Evolutionary conservation across 768 basidiomycete species (phyloP).

Genomic region (Coprinopsis cinerea): DNA sequence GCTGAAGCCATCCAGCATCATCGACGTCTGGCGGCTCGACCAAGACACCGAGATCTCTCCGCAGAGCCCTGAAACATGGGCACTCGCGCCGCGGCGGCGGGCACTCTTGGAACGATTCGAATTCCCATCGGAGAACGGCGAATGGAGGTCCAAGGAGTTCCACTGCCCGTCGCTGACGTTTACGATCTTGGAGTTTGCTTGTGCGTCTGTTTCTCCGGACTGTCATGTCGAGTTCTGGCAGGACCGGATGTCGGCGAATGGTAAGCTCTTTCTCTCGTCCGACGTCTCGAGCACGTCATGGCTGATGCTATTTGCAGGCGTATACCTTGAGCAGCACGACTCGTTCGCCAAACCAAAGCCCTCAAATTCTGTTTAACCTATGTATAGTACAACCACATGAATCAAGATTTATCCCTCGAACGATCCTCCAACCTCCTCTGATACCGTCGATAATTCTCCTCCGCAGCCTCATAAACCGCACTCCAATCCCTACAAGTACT

Average conservation of each 20-base stretch:
- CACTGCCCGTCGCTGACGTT: slow-evolving; percentile 8
- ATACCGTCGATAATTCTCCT: slow-evolving; percentile 10
- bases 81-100: slow-evolving; percentile 6
- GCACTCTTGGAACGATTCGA: slow-evolving; percentile 8
- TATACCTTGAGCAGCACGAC: slow-evolving; percentile 3
- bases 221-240: slow-evolving; percentile 14
- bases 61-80: slow-evolving; percentile 5
- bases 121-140: slow-evolving; percentile 1
- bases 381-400: not conserved
- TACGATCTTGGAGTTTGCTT: slow-evolving; percentile 10
- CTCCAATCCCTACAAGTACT: slow-evolving; percentile 18
- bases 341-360: not conserved
- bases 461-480: slow-evolving; percentile 14
- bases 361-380: not conserved
- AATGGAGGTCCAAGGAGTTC: slow-evolving; percentile 7
- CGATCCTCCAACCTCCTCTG: not conserved
- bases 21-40: slow-evolving; percentile 13
- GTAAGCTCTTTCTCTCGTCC: slow-evolving; percentile 7
- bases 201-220: not conserved
- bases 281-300: not conserved
- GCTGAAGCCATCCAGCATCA: not conserved
- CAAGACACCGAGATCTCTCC: slow-evolving; percentile 3
- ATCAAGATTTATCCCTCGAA: not conserved
- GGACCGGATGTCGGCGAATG: slow-evolving; percentile 9
- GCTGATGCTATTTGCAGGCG: not conserved